phyloP scores from a whole-genome alignment of 2,329 filamentous ascomycete genomes.

The Aspergillus brasiliensis region DNA sequence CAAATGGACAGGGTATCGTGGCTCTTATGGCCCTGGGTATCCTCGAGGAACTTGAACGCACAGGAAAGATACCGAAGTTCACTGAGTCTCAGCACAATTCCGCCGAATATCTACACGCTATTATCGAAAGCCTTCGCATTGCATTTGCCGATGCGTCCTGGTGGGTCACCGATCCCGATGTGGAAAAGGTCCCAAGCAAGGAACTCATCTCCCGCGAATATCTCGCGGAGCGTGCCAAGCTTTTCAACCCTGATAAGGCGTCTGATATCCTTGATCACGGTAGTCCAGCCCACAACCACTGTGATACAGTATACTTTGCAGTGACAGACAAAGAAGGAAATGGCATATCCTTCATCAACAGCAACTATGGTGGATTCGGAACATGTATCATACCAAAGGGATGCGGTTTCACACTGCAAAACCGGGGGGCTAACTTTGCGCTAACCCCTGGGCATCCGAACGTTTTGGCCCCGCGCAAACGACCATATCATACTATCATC shows the following conservation, averaged over 20 bases:
- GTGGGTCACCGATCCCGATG: slow-evolving; percentile 84
- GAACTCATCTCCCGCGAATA: slow-evolving; percentile 73
- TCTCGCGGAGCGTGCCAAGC: slow-evolving; percentile 67
- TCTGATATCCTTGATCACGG: slow-evolving; percentile 65
- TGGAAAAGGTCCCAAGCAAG: slow-evolving; percentile 67
- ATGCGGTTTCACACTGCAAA: slow-evolving; percentile 92
- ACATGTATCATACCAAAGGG: slow-evolving; percentile 80
- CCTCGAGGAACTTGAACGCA: slow-evolving; percentile 78
- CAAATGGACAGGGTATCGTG: slow-evolving; percentile 94
- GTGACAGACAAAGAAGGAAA: slow-evolving; percentile 82
- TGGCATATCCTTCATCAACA: slow-evolving; percentile 95
- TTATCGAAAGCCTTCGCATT: slow-evolving; percentile 86
- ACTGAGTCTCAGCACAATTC: slow-evolving; percentile 75
- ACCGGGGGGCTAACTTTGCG: slow-evolving; percentile 85
- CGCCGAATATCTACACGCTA: slow-evolving; percentile 75
- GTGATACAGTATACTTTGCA: slow-evolving; percentile 93
- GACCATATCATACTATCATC: slow-evolving; percentile 98
- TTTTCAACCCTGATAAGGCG: slow-evolving; percentile 60
- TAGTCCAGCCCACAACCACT: slow-evolving; percentile 79
- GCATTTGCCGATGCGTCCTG: slow-evolving; percentile 87
- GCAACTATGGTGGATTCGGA: slow-evolving; percentile 84
- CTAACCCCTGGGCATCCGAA: slow-evolving; percentile 74
- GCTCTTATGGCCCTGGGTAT: slow-evolving; percentile 94
- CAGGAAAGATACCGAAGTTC: slow-evolving; percentile 74
- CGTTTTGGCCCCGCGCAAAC: slow-evolving; percentile 73